Evolutionary conservation across 805 yeast genomes (phyloP).

Genomic region (Candida sonorensis): DNA sequence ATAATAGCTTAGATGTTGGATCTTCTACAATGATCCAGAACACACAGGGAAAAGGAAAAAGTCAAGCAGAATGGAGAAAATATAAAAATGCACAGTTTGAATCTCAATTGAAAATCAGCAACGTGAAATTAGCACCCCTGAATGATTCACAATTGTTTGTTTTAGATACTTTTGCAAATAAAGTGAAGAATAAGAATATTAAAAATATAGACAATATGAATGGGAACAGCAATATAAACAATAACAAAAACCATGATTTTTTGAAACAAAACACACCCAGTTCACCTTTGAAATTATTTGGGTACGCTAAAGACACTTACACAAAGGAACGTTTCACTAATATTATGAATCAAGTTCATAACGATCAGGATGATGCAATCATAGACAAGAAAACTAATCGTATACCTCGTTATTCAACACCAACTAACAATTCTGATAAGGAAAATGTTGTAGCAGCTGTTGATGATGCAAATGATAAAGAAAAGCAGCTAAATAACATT

Average conservation of each 20-base stretch:
- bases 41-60: constrained; percentile 10
- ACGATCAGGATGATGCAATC: constrained; percentile 3
- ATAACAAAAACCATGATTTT: too few species aligned
- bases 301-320: constrained; percentile 23
- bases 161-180: constrained; percentile 27
- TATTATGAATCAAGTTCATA: constrained; percentile 16
- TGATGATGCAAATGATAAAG: too few species aligned
- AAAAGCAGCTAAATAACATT: constrained; percentile 12
- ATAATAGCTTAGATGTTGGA: constrained; percentile 12
- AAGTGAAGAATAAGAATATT: constrained; percentile 11
- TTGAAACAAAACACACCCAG: too few species aligned
- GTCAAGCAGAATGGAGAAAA: constrained; percentile 26
- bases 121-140: constrained; percentile 14
- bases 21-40: constrained; percentile 20
- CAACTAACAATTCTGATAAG: too few species aligned
- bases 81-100: constrained; percentile 17
- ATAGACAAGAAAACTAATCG: too few species aligned
- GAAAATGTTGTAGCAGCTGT: too few species aligned
- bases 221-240: too few species aligned
- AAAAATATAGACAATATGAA: too few species aligned
- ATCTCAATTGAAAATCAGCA: constrained; percentile 14
- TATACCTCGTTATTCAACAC: too few species aligned
- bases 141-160: constrained; percentile 11
- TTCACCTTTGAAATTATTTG: constrained; percentile 27
- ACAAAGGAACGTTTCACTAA: constrained; percentile 23